Evolutionary conservation across 2,329 filamentous ascomycete genomes (phyloP), one percentile per base, ranked within the genome.

Genomic region (Parafenestella ontariensis): DNA sequence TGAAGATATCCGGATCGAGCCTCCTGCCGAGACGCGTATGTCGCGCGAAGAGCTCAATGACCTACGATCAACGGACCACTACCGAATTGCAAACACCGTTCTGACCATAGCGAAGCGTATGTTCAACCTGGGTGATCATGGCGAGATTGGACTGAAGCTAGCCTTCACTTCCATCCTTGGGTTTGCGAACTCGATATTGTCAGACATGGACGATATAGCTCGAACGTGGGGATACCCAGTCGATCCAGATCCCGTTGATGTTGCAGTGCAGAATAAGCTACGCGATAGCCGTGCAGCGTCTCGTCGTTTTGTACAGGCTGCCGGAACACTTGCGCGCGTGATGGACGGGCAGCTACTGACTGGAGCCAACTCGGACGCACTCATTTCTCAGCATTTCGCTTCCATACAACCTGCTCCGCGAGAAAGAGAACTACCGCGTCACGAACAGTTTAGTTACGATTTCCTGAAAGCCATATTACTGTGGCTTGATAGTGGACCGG

Each of bases 391-490:
- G n/a, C 67, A 76, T 41, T 85, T 85, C 60, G 68, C 76, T n/a
- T 74, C 77, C 18, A 81, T 86, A 23, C 72, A 71, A 37, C 79
- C 79, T 17, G 79, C 82, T 1, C 73, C 75, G 3, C 65, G 67
- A 13, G 75, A 78, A 39, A 61, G 72, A 8, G 61, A 66, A 6
- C 39, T 75, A 9, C 65, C 70, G 15, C 65, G 54, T 7, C 74
- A 78, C 18, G 79, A 84, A 40, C 81, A 82, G 13, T 88, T 88
- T 65, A 79, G 79, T n/a, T 87, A 87, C 61, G 86, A 88, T 59
- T 88, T 89, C 61, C 62, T 88, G 23, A 87, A 85, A 66, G 85
- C 86, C 1, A 86, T 88, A 39, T 65, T 87, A 2, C 76, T 88
- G 1, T 89, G 85, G 84, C 73, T 88, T 2, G 83, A 86, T 49